Conservation (phyloP, 345 rosid genomes). For the Gossypium arboreum region DNA sequence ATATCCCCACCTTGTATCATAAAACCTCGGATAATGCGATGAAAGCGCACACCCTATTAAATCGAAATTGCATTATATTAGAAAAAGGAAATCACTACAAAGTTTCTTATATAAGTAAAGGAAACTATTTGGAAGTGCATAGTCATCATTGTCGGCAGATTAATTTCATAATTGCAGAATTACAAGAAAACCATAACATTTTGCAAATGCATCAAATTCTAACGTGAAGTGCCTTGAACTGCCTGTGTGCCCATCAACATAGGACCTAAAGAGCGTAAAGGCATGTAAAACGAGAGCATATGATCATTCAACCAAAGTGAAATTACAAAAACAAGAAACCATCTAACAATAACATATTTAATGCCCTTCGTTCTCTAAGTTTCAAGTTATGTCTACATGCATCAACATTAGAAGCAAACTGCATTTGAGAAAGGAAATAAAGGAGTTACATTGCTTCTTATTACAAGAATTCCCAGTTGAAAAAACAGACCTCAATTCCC, state of each 20-base stretch:
- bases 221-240: too few species aligned
- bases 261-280: not conserved
- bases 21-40: conserved; percentile 76
- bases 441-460: not conserved
- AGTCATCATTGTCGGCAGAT: not conserved
- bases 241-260: too few species aligned
- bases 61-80: not conserved
- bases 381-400: not conserved
- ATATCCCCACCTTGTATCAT: conserved; percentile 96
- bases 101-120: not conserved
- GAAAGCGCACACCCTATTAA: conserved; percentile 76
- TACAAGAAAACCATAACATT: not conserved
- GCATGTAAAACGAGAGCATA: not conserved
- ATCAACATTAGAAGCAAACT: not conserved
- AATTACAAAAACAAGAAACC: not conserved
- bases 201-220: not conserved
- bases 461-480: not conserved
- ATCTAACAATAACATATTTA: not conserved
- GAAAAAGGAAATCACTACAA: not conserved
- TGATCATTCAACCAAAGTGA: not conserved
- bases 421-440: not conserved
- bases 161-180: not conserved
- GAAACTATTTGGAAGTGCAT: not conserved
- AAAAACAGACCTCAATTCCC: not conserved
- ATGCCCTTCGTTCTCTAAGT: not conserved